Evolutionary conservation across 106 monocot genomes (phyloP).

Genomic region (Dendrobium nobile): DNA sequence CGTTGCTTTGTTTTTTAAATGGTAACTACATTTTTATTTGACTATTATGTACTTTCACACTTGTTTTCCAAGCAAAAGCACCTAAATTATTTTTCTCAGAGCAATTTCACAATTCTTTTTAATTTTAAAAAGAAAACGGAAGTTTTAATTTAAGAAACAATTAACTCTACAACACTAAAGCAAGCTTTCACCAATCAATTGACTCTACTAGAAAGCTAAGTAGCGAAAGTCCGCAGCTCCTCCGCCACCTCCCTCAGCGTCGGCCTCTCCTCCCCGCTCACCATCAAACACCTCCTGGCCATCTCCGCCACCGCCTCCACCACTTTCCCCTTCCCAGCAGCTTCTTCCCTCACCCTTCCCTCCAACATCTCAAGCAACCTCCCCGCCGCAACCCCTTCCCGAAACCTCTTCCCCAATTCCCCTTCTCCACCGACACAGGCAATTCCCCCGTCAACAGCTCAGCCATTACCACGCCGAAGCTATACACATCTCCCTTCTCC

Average conservation of each 20-base stretch:
- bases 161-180: too few relatives aligned
- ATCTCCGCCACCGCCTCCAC: slow-evolving; percentile 20
- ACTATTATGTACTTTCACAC: too few relatives aligned
- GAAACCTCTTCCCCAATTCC: slow-evolving; percentile 16
- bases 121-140: too few relatives aligned
- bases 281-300: slow-evolving; percentile 32
- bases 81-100: too few relatives aligned
- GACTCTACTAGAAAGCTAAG: too few relatives aligned
- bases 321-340: slow-evolving; percentile 6
- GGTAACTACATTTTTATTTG: too few relatives aligned
- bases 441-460: slow-evolving; percentile 44
- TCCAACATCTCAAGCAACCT: slow-evolving; percentile 19
- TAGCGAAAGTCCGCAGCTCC: slow-evolving; percentile 22
- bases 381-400: slow-evolving; percentile 3
- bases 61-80: too few relatives aligned
- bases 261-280: slow-evolving; percentile 53
- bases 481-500: slow-evolving; percentile 45
- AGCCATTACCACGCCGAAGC: slow-evolving; percentile 52
- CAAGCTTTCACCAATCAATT: too few relatives aligned
- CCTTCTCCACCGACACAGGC: slow-evolving; percentile 17
- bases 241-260: slow-evolving; percentile 50
- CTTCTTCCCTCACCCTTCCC: slow-evolving; percentile 19
- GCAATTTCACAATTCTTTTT: too few relatives aligned
- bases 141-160: too few relatives aligned
- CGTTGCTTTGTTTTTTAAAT: too few relatives aligned